A percentile compares a stretch with the other conserved stretches of the same genome.
phyloP scores from a whole-genome alignment of 352 stramenopile species.

The Blastocystis sp. region DNA sequence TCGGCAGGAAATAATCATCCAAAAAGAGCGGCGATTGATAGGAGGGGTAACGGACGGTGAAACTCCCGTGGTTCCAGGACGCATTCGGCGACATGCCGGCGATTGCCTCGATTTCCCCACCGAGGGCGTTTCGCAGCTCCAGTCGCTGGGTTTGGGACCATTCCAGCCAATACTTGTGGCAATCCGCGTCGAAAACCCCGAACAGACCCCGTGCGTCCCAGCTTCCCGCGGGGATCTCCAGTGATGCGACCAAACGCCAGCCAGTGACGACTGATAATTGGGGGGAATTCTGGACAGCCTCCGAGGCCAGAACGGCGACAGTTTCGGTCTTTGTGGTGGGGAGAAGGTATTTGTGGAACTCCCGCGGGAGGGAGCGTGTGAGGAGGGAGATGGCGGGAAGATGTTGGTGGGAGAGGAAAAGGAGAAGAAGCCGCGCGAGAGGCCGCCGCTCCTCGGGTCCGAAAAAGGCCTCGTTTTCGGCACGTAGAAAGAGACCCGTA shows the following conservation, averaged over 20 bases:
- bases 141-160: not conserved
- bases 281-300: too few species aligned
- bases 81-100: not conserved
- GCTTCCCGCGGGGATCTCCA: too few species aligned
- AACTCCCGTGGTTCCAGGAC: not conserved
- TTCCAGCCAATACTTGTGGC: not conserved
- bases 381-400: not conserved
- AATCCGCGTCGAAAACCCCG: not conserved
- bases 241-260: too few species aligned
- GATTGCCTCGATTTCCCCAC: not conserved
- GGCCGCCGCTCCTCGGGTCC: not conserved
- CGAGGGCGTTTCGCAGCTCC: not conserved
- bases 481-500: not conserved
- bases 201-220: not conserved
- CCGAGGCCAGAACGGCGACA: too few species aligned
- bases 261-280: too few species aligned
- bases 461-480: not conserved
- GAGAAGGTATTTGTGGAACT: not conserved
- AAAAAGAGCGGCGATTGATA: constrained; percentile 1
- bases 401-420: not conserved
- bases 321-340: too few species aligned
- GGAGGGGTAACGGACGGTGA: not conserved
- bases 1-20: constrained; percentile 4
- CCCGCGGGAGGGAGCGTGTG: not conserved
- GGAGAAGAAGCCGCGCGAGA: not conserved